These are phyloP conservation scores for Yamadazyma dendronema DNA, from an alignment of 1,139 yeast species.

Conservation along the genomic window DNA sequence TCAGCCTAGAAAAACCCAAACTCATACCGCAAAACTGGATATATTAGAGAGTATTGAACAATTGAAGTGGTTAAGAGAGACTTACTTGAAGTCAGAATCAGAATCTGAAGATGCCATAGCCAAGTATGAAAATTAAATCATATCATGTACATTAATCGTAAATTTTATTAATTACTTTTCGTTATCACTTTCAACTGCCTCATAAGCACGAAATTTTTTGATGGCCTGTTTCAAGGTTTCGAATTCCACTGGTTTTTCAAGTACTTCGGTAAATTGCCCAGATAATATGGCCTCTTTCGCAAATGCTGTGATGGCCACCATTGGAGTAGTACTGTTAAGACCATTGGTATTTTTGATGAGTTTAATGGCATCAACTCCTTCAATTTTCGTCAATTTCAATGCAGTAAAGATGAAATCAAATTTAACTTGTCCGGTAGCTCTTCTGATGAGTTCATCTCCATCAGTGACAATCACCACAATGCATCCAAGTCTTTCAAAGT, in stretches of 20 bases:
- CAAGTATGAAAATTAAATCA: neutral
- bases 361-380: conserved; percentile 74
- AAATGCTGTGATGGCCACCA: conserved; percentile 74
- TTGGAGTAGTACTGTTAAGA: conserved; percentile 71
- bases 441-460: conserved; percentile 79
- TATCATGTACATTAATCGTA: neutral
- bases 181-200: conserved; percentile 27
- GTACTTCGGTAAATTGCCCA: conserved; percentile 64
- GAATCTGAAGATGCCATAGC: too few relatives aligned
- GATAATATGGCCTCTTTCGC: conserved; percentile 62
- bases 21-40: conserved; percentile 87
- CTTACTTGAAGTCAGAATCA: conserved; percentile 47
- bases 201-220: conserved; percentile 23
- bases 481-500: conserved; percentile 73
- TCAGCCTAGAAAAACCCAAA: conserved; percentile 61
- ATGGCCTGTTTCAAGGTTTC: conserved; percentile 25
- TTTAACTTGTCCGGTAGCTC: conserved; percentile 80
- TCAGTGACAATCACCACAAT: conserved; percentile 74
- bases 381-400: conserved; percentile 62
- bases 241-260: conserved; percentile 71
- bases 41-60: conserved; percentile 87
- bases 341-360: conserved; percentile 76
- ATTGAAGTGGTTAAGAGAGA: conserved; percentile 69
- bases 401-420: conserved; percentile 86
- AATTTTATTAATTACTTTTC: neutral